phyloP scores from a whole-genome alignment of 2,329 filamentous ascomycete species.

The Septoria linicola region DNA sequence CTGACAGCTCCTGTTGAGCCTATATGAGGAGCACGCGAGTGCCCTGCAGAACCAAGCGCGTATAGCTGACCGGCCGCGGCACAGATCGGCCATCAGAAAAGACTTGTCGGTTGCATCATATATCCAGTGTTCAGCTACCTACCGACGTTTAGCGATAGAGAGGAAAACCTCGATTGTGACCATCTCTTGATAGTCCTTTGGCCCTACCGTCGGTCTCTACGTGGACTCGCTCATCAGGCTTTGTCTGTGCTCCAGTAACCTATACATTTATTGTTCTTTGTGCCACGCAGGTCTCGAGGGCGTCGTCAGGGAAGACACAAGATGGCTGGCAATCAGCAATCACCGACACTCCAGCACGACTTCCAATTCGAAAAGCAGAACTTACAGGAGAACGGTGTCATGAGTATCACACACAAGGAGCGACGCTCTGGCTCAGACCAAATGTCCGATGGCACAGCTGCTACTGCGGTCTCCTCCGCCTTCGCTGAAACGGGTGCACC shows the following conservation, averaged over 20 bases:
- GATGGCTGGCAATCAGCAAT: constrained; percentile 1
- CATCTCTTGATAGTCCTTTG: constrained; percentile 6
- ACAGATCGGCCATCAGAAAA: constrained; percentile 3
- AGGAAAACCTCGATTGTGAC: background rate
- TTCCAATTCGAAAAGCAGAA: constrained; percentile 8
- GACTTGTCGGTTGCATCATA: constrained; percentile 6
- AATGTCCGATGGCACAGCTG: constrained; percentile 6
- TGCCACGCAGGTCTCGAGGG: background rate
- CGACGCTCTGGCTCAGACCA: constrained; percentile 21
- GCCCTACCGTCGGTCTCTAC: constrained; percentile 2
- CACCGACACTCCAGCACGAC: constrained; percentile 5
- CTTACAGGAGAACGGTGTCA: constrained; percentile 14
- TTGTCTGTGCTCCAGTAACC: background rate
- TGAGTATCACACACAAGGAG: constrained; percentile 27
- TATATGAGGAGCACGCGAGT: constrained; percentile 13
- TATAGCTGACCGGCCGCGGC: constrained; percentile 15
- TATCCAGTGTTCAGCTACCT: constrained; percentile 9
- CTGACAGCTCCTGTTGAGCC: constrained; percentile 13
- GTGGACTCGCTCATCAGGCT: constrained; percentile 1
- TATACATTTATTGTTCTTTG: background rate
- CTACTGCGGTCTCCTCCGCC: constrained; percentile 12
- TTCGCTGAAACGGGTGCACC: constrained; percentile 29
- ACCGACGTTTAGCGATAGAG: background rate
- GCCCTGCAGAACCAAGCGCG: constrained; percentile 13
- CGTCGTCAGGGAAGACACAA: constrained; percentile 1